Conservation (phyloP, 768 basidiomycete species). For the Lactarius deliciosus region DNA sequence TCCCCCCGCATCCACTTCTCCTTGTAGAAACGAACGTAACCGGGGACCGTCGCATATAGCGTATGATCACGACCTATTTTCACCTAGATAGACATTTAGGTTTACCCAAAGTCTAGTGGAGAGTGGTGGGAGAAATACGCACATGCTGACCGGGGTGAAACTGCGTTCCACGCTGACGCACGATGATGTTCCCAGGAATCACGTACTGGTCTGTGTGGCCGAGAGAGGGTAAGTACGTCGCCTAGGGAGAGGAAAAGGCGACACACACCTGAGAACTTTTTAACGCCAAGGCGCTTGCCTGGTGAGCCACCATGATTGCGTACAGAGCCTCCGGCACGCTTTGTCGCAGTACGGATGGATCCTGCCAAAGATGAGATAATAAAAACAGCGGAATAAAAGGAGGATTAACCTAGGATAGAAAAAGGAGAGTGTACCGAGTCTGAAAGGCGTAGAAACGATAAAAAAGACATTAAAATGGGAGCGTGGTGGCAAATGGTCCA, state of each 20-base stretch:
- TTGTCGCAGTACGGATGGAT: conserved; percentile 90
- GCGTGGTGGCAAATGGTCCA: not conserved
- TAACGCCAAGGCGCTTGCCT: conserved; percentile 91
- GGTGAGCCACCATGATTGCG: conserved; percentile 92
- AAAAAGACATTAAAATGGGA: conserved; percentile 44
- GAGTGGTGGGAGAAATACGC: conserved; percentile 24
- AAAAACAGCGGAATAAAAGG: conserved; percentile 10
- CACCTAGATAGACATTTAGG: conserved; percentile 51
- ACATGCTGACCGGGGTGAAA: conserved; percentile 96
- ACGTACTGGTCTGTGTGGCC: conserved; percentile 74
- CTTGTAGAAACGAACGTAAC: conserved; percentile 94
- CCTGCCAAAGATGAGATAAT: conserved; percentile 37
- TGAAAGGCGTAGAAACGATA: conserved; percentile 45
- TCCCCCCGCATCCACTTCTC: conserved; percentile 70
- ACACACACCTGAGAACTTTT: conserved; percentile 90
- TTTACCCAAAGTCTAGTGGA: conserved; percentile 13
- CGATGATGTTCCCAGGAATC: conserved; percentile 92
- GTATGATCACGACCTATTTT: conserved; percentile 94
- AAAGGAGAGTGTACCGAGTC: conserved; percentile 48
- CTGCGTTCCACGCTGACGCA: conserved; percentile 88
- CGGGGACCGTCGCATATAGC: conserved; percentile 84
- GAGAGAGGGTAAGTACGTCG: not conserved
- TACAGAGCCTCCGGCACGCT: conserved; percentile 92
- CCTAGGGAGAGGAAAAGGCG: not conserved
- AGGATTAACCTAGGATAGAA: conserved; percentile 40